These are phyloP conservation scores for Phytophthora parvispora DNA, from an alignment of 352 stramenopile species.

Conservation along the genomic window DNA sequence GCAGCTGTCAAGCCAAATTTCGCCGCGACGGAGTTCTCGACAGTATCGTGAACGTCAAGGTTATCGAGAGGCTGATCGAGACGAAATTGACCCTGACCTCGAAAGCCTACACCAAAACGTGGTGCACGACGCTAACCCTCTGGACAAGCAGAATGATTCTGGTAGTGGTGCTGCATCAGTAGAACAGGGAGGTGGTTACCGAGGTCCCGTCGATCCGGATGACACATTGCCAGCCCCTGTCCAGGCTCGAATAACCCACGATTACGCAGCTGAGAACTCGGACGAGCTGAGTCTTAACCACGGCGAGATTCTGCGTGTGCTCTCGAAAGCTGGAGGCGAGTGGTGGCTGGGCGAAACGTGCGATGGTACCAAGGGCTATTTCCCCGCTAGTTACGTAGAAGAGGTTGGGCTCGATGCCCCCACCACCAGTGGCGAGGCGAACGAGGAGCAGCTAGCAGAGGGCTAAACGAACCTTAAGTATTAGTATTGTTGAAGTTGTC, in stretches of 20 bases:
- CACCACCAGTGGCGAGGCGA: neutral
- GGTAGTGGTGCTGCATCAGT: neutral
- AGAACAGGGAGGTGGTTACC: conserved; percentile 3
- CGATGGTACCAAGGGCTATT: conserved; percentile 68
- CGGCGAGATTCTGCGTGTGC: conserved; percentile 65
- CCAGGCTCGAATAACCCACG: conserved; percentile 12
- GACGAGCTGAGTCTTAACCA: conserved; percentile 64
- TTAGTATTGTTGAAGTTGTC: conserved; percentile 15
- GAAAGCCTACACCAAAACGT: neutral
- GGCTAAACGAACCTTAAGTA: conserved; percentile 13
- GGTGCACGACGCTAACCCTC: neutral
- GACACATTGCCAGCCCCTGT: neutral
- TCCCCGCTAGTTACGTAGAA: conserved; percentile 62
- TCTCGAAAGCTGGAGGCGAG: conserved; percentile 55
- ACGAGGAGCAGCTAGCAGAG: conserved; percentile 11
- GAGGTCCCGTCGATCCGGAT: neutral
- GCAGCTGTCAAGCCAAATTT: conserved; percentile 26
- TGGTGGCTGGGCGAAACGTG: conserved; percentile 78
- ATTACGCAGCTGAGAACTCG: conserved; percentile 26
- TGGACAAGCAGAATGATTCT: neutral
- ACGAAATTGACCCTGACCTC: neutral
- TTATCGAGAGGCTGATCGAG: conserved; percentile 6
- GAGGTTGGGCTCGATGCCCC: conserved; percentile 12
- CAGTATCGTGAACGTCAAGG: conserved; percentile 45
- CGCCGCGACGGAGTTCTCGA: conserved; percentile 40